A percentile compares a stretch with the other conserved stretches of the same genome.
Evolutionary conservation across 164 flowering plant genomes (phyloP).

Genomic region (Nymphaea thermarum): DNA sequence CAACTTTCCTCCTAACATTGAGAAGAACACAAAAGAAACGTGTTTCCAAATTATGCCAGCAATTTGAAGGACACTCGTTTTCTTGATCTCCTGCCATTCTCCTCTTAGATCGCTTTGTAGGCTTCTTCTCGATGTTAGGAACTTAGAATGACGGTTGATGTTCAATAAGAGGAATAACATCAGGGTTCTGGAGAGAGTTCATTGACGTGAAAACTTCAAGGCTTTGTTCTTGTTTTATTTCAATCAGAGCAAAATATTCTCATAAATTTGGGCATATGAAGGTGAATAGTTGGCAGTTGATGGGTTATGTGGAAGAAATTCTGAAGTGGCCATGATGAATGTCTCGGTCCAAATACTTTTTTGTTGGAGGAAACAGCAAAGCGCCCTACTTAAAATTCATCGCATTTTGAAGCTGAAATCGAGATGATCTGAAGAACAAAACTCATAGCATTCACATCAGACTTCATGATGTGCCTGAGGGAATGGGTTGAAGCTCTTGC

Average conservation of each 20-base stretch:
- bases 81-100: no score
- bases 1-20: no score
- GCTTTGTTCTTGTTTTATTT: no score
- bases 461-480: constrained; percentile 20
- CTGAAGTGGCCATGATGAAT: background rate
- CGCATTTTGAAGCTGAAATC: background rate
- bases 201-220: background rate
- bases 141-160: no score
- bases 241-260: background rate
- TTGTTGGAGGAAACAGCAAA: background rate
- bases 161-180: background rate
- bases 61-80: no score
- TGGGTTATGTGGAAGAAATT: background rate
- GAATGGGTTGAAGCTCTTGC: constrained; percentile 37
- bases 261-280: background rate
- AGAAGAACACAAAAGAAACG: no score
- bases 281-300: background rate
- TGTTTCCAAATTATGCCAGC: no score
- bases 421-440: background rate
- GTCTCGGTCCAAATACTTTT: background rate
- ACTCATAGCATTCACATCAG: constrained; percentile 26
- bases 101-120: no score
- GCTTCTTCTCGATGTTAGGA: no score
- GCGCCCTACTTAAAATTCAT: background rate
- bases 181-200: background rate